Evolutionary conservation across 805 yeast species (phyloP).

Genomic region (Wickerhamomyces queroliae): DNA sequence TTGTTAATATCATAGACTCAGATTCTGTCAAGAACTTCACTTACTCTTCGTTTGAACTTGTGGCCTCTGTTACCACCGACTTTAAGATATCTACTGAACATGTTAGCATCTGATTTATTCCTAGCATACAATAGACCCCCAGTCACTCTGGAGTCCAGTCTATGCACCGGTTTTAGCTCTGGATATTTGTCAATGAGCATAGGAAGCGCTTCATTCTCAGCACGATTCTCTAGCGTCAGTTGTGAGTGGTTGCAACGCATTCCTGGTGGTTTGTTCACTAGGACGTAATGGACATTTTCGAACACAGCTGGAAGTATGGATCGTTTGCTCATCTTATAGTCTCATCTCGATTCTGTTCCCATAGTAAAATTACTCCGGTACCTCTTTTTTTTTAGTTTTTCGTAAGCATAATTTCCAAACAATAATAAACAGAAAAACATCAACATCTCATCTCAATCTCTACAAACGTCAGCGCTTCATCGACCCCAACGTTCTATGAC

Average conservation of each 20-base stretch:
- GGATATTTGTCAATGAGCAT: conserved; percentile 5
- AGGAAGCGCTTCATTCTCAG: conserved; percentile 2
- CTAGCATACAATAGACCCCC: conserved; percentile 35
- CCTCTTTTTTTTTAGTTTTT: no score
- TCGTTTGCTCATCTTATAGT: neutral
- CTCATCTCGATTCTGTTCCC: neutral
- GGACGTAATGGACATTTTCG: conserved; percentile 17
- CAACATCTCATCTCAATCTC: no score
- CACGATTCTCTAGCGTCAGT: neutral
- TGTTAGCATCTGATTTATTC: conserved; percentile 25
- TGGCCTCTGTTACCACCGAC: conserved; percentile 32
- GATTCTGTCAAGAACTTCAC: conserved; percentile 20
- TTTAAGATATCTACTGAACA: conserved; percentile 26
- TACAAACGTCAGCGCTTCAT: neutral
- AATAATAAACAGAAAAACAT: no score
- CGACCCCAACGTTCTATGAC: no score
- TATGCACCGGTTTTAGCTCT: conserved; percentile 27
- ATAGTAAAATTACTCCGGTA: neutral
- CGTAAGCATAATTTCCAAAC: no score
- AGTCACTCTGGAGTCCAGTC: conserved; percentile 33
- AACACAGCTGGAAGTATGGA: conserved; percentile 4
- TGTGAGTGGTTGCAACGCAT: conserved; percentile 28
- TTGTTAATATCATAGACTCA: neutral
- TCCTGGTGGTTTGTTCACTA: conserved; percentile 32
- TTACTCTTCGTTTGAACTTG: conserved; percentile 27